Evolutionary conservation across 129 eudicot species (phyloP).

Genomic region (Helianthus tuberosus): DNA sequence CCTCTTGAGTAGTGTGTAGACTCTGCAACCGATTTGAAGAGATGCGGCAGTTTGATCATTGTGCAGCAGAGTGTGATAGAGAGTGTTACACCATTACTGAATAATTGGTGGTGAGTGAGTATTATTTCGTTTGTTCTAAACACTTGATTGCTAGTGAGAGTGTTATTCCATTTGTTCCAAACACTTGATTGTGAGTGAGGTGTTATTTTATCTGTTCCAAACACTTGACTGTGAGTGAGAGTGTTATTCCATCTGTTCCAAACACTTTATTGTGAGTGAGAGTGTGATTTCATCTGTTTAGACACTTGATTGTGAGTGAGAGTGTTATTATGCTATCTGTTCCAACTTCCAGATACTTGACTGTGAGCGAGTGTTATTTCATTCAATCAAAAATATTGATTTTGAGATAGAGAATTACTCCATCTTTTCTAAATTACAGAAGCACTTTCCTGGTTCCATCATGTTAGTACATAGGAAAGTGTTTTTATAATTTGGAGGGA

Average conservation of each 20-base stretch:
- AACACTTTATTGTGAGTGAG: too few species aligned
- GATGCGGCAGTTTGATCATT: slow-evolving; percentile 19
- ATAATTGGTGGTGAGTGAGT: too few species aligned
- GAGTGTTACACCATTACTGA: background rate
- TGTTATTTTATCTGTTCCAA: slow-evolving; percentile 10
- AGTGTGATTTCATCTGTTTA: too few species aligned
- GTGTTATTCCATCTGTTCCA: too few species aligned
- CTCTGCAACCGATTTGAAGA: slow-evolving; percentile 23
- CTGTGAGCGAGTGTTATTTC: background rate
- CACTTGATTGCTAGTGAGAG: too few species aligned
- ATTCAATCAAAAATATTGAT: slow-evolving; percentile 9
- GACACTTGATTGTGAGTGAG: background rate
- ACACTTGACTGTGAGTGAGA: slow-evolving; percentile 23
- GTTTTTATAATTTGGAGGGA: slow-evolving; percentile 42
- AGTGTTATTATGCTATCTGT: slow-evolving; percentile 6
- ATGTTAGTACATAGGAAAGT: slow-evolving; percentile 25
- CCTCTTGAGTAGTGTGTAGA: slow-evolving; percentile 16
- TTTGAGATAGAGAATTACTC: slow-evolving; percentile 27
- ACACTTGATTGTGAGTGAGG: background rate
- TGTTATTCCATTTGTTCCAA: too few species aligned
- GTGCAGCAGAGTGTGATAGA: slow-evolving; percentile 3
- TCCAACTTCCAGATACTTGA: slow-evolving; percentile 20
- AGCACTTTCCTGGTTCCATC: slow-evolving; percentile 38
- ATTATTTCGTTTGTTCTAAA: too few species aligned
- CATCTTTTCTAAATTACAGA: slow-evolving; percentile 37